Evolutionary conservation across 2,329 filamentous ascomycete species (phyloP).

Genomic region (Pestalotiopsis sp.): DNA sequence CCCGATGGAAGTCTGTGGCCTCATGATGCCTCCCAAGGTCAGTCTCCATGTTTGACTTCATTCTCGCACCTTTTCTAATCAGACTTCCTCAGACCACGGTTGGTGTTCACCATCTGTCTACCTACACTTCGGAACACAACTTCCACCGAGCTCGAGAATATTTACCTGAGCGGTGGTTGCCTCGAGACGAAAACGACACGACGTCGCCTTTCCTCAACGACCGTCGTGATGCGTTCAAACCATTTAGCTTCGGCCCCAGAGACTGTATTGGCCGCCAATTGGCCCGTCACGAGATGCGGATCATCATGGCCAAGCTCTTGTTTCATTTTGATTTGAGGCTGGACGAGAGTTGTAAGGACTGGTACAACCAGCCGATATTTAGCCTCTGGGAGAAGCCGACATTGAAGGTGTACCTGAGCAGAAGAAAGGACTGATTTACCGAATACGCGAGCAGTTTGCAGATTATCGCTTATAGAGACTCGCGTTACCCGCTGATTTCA

Average conservation of each 20-base stretch:
- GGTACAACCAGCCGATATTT: constrained; percentile 28
- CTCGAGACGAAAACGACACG: constrained; percentile 21
- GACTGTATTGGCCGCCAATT: constrained; percentile 26
- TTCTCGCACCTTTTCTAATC: neutral
- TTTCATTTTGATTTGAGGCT: constrained; percentile 30
- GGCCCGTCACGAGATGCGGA: constrained; percentile 30
- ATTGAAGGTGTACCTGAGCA: constrained; percentile 19
- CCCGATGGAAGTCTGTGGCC: constrained; percentile 24
- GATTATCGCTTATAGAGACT: too few species aligned
- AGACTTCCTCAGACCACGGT: constrained; percentile 20
- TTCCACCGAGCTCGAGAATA: constrained; percentile 18
- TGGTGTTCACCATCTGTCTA: constrained; percentile 27
- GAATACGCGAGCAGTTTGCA: too few species aligned
- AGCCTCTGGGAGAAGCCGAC: constrained; percentile 30
- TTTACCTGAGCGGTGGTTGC: constrained; percentile 18
- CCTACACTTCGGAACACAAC: constrained; percentile 20
- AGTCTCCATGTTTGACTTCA: neutral
- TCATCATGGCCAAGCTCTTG: constrained; percentile 28
- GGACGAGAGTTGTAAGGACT: constrained; percentile 23
- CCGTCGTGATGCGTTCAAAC: constrained; percentile 22
- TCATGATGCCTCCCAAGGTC: constrained; percentile 27
- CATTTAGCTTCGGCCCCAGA: constrained; percentile 20
- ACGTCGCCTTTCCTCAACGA: constrained; percentile 29
- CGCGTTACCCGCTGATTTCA: too few species aligned
- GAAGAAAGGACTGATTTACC: neutral